Conservation (phyloP, 306 rosid species). For the Spatholobus suberectus region DNA sequence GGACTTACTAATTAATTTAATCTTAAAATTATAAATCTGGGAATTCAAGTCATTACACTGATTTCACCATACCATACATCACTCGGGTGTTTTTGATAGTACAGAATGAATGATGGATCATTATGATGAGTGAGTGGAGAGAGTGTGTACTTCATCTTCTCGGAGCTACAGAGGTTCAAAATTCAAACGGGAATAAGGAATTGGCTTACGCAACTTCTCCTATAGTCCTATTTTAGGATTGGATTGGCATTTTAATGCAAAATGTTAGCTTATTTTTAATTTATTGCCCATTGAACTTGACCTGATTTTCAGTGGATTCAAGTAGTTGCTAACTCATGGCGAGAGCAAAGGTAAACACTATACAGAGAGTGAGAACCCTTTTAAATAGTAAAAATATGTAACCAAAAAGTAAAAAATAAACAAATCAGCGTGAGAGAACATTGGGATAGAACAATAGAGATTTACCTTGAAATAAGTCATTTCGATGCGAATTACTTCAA, state of each 20-base stretch:
- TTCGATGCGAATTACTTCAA: not conserved
- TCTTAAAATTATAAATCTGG: not conserved
- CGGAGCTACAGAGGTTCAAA: not conserved
- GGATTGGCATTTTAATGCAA: no score
- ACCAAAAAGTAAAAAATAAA: not conserved
- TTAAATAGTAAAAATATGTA: not conserved
- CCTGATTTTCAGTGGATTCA: not conserved
- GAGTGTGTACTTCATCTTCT: not conserved
- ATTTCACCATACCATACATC: not conserved
- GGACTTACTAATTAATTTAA: no score
- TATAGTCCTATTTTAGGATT: not conserved
- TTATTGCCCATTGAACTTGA: not conserved
- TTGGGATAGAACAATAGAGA: not conserved
- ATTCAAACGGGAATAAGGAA: not conserved
- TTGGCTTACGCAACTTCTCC: not conserved
- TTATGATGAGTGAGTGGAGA: not conserved
- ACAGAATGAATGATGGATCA: not conserved
- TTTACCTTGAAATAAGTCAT: not conserved
- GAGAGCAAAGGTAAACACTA: not conserved
- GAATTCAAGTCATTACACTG: not conserved
- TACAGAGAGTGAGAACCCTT: not conserved
- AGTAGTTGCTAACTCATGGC: not conserved
- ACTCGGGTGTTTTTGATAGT: not conserved
- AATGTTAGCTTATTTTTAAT: not conserved
- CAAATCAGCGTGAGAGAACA: not conserved